Conservation (phyloP, 2,329 filamentous ascomycete species). For the Ceratocystis colombiana region DNA sequence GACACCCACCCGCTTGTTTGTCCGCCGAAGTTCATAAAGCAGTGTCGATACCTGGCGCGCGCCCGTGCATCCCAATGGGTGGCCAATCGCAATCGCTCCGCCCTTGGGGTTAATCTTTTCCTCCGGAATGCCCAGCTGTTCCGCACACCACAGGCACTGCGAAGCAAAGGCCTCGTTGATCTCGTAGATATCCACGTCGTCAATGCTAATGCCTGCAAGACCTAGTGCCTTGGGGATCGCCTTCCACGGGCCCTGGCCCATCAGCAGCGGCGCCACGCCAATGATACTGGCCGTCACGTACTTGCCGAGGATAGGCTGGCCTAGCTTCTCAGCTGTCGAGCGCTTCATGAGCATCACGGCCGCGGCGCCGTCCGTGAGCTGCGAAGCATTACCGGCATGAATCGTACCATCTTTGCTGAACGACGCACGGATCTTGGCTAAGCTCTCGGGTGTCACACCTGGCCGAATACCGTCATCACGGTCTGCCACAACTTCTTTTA, state of each 20-base stretch:
- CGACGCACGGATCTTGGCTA: slow-evolving; percentile 82
- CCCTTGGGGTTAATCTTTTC: slow-evolving; percentile 97
- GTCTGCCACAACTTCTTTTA: slow-evolving; percentile 69
- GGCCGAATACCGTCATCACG: slow-evolving; percentile 80
- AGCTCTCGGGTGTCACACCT: slow-evolving; percentile 75
- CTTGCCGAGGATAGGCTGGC: slow-evolving; percentile 84
- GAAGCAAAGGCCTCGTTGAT: slow-evolving; percentile 98
- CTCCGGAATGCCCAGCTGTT: slow-evolving; percentile 69
- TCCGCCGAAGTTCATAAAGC: slow-evolving; percentile 79
- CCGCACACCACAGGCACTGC: slow-evolving; percentile 87
- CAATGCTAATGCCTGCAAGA: slow-evolving; percentile 73
- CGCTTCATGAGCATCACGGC: slow-evolving; percentile 95
- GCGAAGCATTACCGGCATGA: slow-evolving; percentile 90
- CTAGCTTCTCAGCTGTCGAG: slow-evolving; percentile 75
- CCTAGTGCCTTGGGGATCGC: slow-evolving; percentile 86
- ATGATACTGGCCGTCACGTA: slow-evolving; percentile 77
- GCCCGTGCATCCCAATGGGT: slow-evolving; percentile 89
- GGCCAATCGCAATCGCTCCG: slow-evolving; percentile 89
- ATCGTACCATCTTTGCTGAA: slow-evolving; percentile 89
- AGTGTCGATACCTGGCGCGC: slow-evolving; percentile 88
- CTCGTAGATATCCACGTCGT: slow-evolving; percentile 94
- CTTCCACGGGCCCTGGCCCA: slow-evolving; percentile 93
- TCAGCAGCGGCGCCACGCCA: slow-evolving; percentile 83
- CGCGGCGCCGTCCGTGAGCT: slow-evolving; percentile 91
- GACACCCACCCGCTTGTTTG: slow-evolving; percentile 72